Evolutionary conservation across 2,329 filamentous ascomycete genomes (phyloP).

Genomic region (Hansfordia pulvinata): DNA sequence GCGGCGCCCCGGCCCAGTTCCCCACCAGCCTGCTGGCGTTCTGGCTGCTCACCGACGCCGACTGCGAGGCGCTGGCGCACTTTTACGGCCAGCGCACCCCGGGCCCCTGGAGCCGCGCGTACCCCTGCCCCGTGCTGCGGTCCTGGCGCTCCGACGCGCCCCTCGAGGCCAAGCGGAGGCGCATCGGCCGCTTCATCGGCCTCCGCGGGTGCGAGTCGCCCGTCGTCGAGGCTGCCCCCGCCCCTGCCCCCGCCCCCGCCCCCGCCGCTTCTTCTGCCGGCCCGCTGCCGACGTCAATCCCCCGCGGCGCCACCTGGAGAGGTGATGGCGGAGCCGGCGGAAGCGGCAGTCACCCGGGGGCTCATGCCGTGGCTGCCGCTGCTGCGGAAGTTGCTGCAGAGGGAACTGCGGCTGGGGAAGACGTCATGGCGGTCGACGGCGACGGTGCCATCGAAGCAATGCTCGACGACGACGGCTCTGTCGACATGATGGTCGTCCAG

Average conservation of each 20-base stretch:
- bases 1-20: slow-evolving; percentile 50
- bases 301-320: too few species aligned
- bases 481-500: slow-evolving; percentile 21
- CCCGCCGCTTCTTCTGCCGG: too few species aligned
- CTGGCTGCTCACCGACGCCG: slow-evolving; percentile 57
- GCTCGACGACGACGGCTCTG: slow-evolving; percentile 1
- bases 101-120: slow-evolving; percentile 37
- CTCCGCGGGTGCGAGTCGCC: slow-evolving; percentile 48
- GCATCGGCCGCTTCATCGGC: slow-evolving; percentile 63
- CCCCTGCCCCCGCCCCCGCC: too few species aligned
- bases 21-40: slow-evolving; percentile 55
- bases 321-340: too few species aligned
- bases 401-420: too few species aligned
- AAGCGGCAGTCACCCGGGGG: too few species aligned
- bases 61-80: slow-evolving; percentile 56
- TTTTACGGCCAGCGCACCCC: slow-evolving; percentile 62
- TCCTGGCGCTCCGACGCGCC: slow-evolving; percentile 40
- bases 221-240: too few species aligned
- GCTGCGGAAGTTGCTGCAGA: too few species aligned
- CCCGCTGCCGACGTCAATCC: too few species aligned
- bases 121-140: slow-evolving; percentile 60
- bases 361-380: too few species aligned
- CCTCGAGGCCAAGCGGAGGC: slow-evolving; percentile 55
- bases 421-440: too few species aligned
- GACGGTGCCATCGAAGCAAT: too few species aligned